phyloP scores from a whole-genome alignment of 306 rosid genomes.

The Macrotyloma uniflorum region DNA sequence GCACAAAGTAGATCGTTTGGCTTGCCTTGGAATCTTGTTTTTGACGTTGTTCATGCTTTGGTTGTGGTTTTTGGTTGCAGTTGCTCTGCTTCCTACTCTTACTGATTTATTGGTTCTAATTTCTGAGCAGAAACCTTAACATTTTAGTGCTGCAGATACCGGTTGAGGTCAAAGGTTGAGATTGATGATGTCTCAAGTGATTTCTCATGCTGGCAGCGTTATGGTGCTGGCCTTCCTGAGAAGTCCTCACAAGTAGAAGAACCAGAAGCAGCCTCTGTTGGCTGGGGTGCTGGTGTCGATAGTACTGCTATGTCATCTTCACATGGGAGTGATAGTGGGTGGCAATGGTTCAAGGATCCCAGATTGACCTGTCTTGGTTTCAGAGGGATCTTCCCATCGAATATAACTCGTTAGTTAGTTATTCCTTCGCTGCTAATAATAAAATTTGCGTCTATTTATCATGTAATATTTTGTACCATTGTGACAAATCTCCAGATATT shows the following conservation, averaged over 20 bases:
- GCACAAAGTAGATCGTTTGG: neutral
- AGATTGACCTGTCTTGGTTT: slow-evolving; percentile 82
- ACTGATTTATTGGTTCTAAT: neutral
- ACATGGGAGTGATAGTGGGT: slow-evolving; percentile 58
- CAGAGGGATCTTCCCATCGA: slow-evolving; percentile 88
- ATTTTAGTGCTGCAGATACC: slow-evolving; percentile 61
- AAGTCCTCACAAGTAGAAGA: slow-evolving; percentile 58
- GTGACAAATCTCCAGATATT: neutral
- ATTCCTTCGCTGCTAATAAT: slow-evolving; percentile 30
- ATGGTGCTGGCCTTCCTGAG: slow-evolving; percentile 54
- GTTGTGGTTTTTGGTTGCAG: neutral
- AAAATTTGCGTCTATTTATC: slow-evolving; percentile 32
- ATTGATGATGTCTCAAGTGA: slow-evolving; percentile 73
- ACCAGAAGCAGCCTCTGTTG: slow-evolving; percentile 83
- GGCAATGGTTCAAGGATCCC: slow-evolving; percentile 96
- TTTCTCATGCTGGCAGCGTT: slow-evolving; percentile 90
- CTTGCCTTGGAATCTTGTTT: slow-evolving; percentile 10
- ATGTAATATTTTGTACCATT: slow-evolving; percentile 3
- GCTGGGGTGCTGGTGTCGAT: slow-evolving; percentile 84
- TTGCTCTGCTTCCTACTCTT: neutral
- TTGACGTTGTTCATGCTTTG: neutral
- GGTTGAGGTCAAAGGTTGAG: slow-evolving; percentile 95
- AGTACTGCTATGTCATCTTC: slow-evolving; percentile 62
- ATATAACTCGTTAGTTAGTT: slow-evolving; percentile 63
- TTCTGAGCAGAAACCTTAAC: slow-evolving; percentile 9